Evolutionary conservation across 441 rosid genomes (phyloP), one percentile per base, ranked within the genome.

Genomic region (Pelargonium myrrhifolium): DNA sequence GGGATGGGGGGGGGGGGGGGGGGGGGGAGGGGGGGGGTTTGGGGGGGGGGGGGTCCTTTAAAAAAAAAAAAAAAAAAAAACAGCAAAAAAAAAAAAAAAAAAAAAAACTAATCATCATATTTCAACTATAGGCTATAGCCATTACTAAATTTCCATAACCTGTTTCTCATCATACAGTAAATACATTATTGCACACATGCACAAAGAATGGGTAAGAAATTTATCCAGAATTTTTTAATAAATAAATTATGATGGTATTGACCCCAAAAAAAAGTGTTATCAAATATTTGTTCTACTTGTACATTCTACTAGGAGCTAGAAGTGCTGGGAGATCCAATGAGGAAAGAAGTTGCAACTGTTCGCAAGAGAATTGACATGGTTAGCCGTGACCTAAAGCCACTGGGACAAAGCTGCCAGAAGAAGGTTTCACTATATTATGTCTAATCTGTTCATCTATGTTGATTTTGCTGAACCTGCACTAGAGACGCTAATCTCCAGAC

Each of bases 381-480:
- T 4, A 85, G 84, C 60, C 72, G 83, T 63, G 98, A 93, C 70
- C 77, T 93, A 18, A 89, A 87, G 80, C 75, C 93, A 39, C 67
- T 93, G 7, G 89, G 94, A 9, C 92, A 85, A 72, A 82, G 83
- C 81, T 87, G 91, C 80, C 96, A 89, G 56, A 93, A 86, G 75
- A 93, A 89, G 97, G 97, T 92, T 35, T 35, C 6, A 35, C 39
- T 35, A 35, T 35, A 28, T 28, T 35, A 26, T 26, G 8, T 35
- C 39, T 35, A 5, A 35, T 35, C 7, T 35, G 5, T 35, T 35
- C 39, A 35, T 35, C 39, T 5, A 35, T 35, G 39, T 35, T 35
- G 39, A 5, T 35, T 35, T 35, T 35, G 39, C 39, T 35, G 39
- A 5, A 35, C 6, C 5, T 35, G 39, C 47, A 42, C 12, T 42